phyloP scores from a whole-genome alignment of 805 yeast species.

The Pichia manshurica region DNA sequence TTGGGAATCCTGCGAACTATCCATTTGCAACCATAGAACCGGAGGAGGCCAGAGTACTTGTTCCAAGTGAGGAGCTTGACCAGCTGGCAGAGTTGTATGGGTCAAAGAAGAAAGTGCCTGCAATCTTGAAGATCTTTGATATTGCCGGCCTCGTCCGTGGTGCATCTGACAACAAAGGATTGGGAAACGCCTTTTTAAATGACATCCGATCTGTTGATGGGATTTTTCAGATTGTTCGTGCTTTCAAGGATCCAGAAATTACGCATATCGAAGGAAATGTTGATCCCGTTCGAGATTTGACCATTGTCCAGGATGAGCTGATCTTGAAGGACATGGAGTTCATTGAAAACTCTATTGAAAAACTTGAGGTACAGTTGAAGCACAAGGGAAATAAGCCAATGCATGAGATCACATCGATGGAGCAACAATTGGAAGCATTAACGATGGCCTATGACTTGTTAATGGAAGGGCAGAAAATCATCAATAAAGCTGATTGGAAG shows the following conservation, averaged over 20 bases:
- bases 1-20: slow-evolving; percentile 65
- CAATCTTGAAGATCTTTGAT: slow-evolving; percentile 54
- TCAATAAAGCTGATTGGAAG: slow-evolving; percentile 75
- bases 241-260: slow-evolving; percentile 58
- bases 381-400: slow-evolving; percentile 83
- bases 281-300: slow-evolving; percentile 59
- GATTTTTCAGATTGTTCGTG: slow-evolving; percentile 61
- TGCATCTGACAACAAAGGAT: slow-evolving; percentile 59
- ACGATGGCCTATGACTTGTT: slow-evolving; percentile 70
- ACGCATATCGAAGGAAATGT: slow-evolving; percentile 61
- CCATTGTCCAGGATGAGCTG: slow-evolving; percentile 59
- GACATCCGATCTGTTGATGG: slow-evolving; percentile 71
- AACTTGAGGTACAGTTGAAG: slow-evolving; percentile 70
- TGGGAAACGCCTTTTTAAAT: slow-evolving; percentile 67
- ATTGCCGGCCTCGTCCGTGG: slow-evolving; percentile 68
- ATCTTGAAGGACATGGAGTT: slow-evolving; percentile 62
- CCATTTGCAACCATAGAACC: slow-evolving; percentile 78
- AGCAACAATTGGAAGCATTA: slow-evolving; percentile 76
- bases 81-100: slow-evolving; percentile 41
- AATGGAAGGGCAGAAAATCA: slow-evolving; percentile 82
- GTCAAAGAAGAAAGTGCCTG: slow-evolving; percentile 47
- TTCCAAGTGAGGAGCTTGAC: slow-evolving; percentile 46
- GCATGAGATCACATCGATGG: slow-evolving; percentile 51
- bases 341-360: slow-evolving; percentile 55
- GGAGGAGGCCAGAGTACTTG: slow-evolving; percentile 54